Conservation (phyloP, 1,139 yeast genomes). For the Scheffersomyces titani region DNA sequence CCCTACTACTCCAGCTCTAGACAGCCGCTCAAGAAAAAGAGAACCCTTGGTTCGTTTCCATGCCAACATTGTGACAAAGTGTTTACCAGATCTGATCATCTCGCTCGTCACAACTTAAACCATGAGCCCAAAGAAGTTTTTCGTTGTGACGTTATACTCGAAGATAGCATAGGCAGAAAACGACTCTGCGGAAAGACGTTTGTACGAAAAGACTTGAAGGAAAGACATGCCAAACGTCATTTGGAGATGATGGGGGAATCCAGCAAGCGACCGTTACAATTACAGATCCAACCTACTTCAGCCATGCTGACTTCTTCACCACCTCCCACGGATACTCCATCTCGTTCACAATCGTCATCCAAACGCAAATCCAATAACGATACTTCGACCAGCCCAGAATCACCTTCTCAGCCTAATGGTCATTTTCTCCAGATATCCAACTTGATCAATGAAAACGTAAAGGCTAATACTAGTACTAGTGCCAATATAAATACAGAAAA, state of each 20-base stretch:
- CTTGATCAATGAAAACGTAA: constrained; percentile 4
- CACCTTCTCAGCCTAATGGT: constrained; percentile 1
- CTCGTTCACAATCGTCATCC: not conserved
- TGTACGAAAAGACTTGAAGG: constrained; percentile 41
- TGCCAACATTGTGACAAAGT: constrained; percentile 35
- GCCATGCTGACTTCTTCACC: not conserved
- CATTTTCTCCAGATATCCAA: constrained; percentile 5
- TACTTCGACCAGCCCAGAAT: constrained; percentile 1
- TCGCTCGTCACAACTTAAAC: constrained; percentile 44
- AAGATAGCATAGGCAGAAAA: constrained; percentile 21
- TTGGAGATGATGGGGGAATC: constrained; percentile 10
- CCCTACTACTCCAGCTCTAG: not conserved
- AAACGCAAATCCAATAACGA: constrained; percentile 1
- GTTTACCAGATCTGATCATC: constrained; percentile 45
- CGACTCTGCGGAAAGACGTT: constrained; percentile 40
- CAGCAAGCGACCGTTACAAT: not conserved
- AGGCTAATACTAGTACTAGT: not conserved
- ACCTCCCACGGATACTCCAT: not conserved
- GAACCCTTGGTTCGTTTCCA: constrained; percentile 18
- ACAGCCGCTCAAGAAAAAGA: constrained; percentile 9
- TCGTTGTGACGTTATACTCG: constrained; percentile 33
- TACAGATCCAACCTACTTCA: not conserved
- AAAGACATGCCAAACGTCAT: constrained; percentile 41
- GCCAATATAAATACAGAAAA: not conserved
- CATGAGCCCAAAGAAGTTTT: constrained; percentile 39